Evolutionary conservation across 805 yeast genomes (phyloP).

Genomic region (Teunomyces funiuensis): DNA sequence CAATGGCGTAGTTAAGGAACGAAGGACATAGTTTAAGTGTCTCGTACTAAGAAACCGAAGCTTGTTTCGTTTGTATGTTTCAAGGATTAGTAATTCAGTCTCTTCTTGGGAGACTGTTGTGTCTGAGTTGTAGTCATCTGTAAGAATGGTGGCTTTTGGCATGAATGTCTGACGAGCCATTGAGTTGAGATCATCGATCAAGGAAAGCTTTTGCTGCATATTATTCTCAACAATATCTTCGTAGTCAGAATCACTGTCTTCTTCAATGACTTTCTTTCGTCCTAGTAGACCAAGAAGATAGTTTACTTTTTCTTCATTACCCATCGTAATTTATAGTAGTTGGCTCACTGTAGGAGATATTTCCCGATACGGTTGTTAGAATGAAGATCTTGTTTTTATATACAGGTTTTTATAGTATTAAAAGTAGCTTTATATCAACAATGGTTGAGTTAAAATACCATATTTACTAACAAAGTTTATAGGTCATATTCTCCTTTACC

Average conservation of each 20-base stretch:
- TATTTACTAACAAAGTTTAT: neutral
- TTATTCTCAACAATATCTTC: conserved; percentile 18
- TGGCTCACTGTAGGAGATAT: conserved; percentile 24
- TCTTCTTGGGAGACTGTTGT: conserved; percentile 12
- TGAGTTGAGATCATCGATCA: conserved; percentile 4
- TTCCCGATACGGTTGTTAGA: neutral
- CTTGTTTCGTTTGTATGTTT: conserved; percentile 7
- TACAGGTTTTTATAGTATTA: too few relatives aligned
- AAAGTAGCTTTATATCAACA: too few relatives aligned
- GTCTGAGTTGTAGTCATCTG: conserved; percentile 12
- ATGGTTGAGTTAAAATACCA: too few relatives aligned
- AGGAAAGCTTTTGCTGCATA: conserved; percentile 1
- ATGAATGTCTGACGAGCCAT: conserved; percentile 10
- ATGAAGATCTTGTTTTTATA: neutral
- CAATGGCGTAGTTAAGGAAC: conserved; percentile 42
- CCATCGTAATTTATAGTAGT: neutral
- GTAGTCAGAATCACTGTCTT: conserved; percentile 17
- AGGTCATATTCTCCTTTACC: neutral
- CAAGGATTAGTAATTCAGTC: conserved; percentile 11
- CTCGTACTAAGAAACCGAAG: conserved; percentile 14
- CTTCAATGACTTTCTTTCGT: conserved; percentile 1
- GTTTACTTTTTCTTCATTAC: conserved; percentile 8
- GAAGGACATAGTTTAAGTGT: conserved; percentile 47
- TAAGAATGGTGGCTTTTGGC: conserved; percentile 1
- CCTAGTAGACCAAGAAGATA: conserved; percentile 5